Conservation (phyloP, 2,329 filamentous ascomycete species). For the Aspergillus spinulosporus region DNA sequence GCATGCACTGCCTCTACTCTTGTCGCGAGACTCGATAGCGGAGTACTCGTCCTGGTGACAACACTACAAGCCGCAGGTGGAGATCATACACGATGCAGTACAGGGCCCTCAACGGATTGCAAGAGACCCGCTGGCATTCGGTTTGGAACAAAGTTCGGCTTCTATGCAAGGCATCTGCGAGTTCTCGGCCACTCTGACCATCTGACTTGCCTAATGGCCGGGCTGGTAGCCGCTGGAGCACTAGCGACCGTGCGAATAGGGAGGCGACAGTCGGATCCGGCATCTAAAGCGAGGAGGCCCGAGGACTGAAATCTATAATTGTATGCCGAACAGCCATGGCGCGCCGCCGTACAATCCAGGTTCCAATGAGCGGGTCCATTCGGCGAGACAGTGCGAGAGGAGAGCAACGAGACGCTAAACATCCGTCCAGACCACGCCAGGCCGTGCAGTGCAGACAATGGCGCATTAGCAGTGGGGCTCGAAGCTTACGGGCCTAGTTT, state of each 20-base stretch:
- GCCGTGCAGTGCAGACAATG: slow-evolving; percentile 13
- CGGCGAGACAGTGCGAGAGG: slow-evolving; percentile 1
- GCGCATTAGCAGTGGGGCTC: slow-evolving; percentile 14
- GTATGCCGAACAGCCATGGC: background rate
- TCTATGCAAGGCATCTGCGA: slow-evolving; percentile 14
- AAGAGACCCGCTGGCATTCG: background rate
- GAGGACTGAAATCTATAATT: slow-evolving; percentile 5
- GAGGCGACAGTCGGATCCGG: slow-evolving; percentile 7
- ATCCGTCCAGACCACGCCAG: slow-evolving; percentile 16
- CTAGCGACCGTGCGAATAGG: background rate
- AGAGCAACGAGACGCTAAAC: slow-evolving; percentile 7
- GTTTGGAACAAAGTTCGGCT: slow-evolving; percentile 11
- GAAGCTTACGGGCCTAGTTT: slow-evolving; percentile 17
- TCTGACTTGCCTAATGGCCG: slow-evolving; percentile 6
- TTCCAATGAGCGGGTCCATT: background rate
- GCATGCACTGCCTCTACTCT: no score
- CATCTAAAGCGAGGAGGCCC: slow-evolving; percentile 6
- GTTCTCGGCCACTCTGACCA: slow-evolving; percentile 3
- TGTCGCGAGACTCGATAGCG: no score
- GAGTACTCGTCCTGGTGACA: background rate
- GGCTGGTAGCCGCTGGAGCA: background rate
- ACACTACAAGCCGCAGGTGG: background rate
- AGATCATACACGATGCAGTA: background rate
- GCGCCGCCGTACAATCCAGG: background rate
- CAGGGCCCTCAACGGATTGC: background rate